These are phyloP conservation scores for Fraxinus sp. DNA, from an alignment of 305 asterid species.

Conservation along the genomic window DNA sequence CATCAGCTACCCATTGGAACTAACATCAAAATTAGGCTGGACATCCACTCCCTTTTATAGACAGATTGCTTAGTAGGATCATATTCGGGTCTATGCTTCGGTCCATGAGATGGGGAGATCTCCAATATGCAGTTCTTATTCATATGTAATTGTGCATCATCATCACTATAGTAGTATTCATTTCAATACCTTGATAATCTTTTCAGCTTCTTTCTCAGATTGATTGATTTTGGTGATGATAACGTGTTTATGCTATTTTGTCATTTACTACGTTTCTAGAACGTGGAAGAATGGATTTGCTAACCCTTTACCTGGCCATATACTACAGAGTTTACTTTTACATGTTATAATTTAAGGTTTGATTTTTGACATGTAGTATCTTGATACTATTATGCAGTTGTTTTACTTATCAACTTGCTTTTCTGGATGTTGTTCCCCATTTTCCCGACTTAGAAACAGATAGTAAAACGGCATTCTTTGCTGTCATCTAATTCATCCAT, in stretches of 20 bases:
- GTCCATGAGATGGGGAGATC: background rate
- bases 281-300: background rate
- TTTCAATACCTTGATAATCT: background rate
- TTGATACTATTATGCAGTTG: background rate
- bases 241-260: background rate
- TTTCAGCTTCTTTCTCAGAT: background rate
- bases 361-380: background rate
- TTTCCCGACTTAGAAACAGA: background rate
- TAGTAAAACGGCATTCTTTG: background rate
- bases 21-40: background rate
- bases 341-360: background rate
- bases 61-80: background rate
- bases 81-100: background rate
- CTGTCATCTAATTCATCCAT: background rate
- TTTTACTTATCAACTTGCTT: background rate
- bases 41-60: background rate
- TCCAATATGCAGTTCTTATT: background rate
- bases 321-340: no score
- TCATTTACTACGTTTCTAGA: background rate
- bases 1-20: background rate
- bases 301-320: background rate
- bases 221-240: background rate
- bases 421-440: background rate
- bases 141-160: background rate
- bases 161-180: background rate